These are phyloP conservation scores for Tricholoma hemisulphureum DNA, from an alignment of 768 basidiomycete genomes.

Conservation along the genomic window DNA sequence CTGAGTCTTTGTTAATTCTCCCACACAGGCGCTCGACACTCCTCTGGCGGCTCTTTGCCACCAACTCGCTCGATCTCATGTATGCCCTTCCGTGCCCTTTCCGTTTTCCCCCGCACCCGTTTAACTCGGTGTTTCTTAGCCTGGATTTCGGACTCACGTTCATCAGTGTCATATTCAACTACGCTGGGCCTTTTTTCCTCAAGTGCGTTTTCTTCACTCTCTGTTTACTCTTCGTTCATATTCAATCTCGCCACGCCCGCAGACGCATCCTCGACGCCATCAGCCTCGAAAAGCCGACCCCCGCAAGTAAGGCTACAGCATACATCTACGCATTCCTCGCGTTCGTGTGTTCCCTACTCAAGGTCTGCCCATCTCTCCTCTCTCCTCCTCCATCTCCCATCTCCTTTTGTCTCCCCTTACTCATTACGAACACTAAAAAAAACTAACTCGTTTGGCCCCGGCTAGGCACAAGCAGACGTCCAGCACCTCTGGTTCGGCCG, in stretches of 20 bases:
- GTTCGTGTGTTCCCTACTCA: constrained; percentile 58
- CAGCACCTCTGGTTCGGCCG: constrained; percentile 82
- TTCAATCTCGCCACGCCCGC: not conserved
- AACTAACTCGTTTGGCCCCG: not conserved
- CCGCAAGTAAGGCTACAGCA: constrained; percentile 54
- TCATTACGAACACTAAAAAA: not conserved
- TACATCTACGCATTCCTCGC: constrained; percentile 80
- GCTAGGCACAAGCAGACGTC: constrained; percentile 60
- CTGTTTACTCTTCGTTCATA: not conserved
- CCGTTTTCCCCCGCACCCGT: not conserved
- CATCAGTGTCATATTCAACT: constrained; percentile 71
- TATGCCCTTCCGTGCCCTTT: constrained; percentile 16
- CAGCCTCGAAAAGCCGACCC: constrained; percentile 34
- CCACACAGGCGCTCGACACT: constrained; percentile 37
- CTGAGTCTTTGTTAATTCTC: not conserved
- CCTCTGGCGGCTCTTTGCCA: constrained; percentile 40
- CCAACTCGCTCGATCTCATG: constrained; percentile 49
- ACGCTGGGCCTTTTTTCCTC: constrained; percentile 81
- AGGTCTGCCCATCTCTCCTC: constrained; percentile 32
- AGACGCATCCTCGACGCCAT: constrained; percentile 46
- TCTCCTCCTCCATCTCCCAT: not conserved
- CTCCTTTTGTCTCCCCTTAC: not conserved
- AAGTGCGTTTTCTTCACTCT: constrained; percentile 45
- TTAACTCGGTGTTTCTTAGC: constrained; percentile 23
- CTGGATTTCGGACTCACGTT: constrained; percentile 69